Percentiles rank a stretch among this genome's conserved stretches.
These are phyloP conservation scores for Lyophyllum atratum DNA, from an alignment of 768 basidiomycete species.

Conservation along the genomic window DNA sequence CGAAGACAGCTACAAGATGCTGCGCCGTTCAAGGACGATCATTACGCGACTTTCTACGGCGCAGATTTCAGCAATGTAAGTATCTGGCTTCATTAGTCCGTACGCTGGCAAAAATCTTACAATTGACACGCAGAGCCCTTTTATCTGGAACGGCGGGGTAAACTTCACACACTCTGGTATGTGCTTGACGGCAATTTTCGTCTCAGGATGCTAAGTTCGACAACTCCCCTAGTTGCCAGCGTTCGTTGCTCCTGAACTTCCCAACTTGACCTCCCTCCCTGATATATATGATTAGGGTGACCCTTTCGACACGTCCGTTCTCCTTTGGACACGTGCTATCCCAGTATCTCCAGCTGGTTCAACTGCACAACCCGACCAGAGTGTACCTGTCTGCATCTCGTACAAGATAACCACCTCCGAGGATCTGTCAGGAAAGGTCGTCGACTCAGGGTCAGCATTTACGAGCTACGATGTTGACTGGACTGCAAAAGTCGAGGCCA, in stretches of 20 bases:
- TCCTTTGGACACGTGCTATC: constrained; percentile 60
- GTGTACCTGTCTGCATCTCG: constrained; percentile 51
- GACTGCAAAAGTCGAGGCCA: constrained; percentile 62
- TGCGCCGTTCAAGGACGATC: constrained; percentile 9
- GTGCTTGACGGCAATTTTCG: constrained; percentile 29
- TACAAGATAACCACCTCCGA: constrained; percentile 44
- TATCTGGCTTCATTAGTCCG: too few relatives aligned
- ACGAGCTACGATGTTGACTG: constrained; percentile 61
- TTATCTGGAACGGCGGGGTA: constrained; percentile 3
- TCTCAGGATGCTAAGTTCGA: not conserved
- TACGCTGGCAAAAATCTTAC: not conserved
- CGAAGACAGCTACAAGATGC: constrained; percentile 9
- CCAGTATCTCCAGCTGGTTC: constrained; percentile 31
- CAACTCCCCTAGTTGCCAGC: constrained; percentile 40
- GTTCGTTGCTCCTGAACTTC: constrained; percentile 27
- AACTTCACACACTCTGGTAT: constrained; percentile 8
- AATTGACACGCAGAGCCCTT: not conserved
- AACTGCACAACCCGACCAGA: constrained; percentile 42
- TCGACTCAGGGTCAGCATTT: constrained; percentile 51
- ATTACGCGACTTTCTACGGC: constrained; percentile 11
- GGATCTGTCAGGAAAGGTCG: constrained; percentile 32
- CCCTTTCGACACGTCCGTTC: constrained; percentile 52
- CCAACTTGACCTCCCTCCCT: constrained; percentile 1
- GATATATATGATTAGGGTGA: constrained; percentile 41
- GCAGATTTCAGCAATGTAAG: constrained; percentile 10